phyloP scores from a whole-genome alignment of 1,284 basidiomycete genomes.

The Ceraceosorus guamensis region DNA sequence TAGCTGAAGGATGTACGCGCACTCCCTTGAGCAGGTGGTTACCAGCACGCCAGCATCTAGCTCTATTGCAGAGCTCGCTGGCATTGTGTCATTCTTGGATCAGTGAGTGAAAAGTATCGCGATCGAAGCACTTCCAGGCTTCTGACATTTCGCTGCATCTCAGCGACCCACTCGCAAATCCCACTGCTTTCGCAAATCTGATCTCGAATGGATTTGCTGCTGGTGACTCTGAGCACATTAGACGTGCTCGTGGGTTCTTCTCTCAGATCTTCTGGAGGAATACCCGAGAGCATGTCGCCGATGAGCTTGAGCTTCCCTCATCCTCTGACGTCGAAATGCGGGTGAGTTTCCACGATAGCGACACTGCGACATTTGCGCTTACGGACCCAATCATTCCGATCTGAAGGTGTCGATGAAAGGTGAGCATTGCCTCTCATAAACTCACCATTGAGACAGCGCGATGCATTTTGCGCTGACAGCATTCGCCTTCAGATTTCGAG shows the following conservation, averaged over 20 bases:
- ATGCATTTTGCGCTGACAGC: neutral
- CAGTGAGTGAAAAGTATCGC: neutral
- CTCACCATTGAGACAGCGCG: neutral
- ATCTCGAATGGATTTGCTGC: slow-evolving; percentile 19
- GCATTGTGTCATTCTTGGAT: slow-evolving; percentile 28
- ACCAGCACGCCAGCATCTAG: slow-evolving; percentile 26
- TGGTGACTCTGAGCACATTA: slow-evolving; percentile 24
- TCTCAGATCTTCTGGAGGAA: slow-evolving; percentile 30
- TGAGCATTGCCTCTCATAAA: neutral
- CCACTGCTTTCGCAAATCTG: slow-evolving; percentile 5
- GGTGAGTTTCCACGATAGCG: neutral
- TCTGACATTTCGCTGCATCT: slow-evolving; percentile 7
- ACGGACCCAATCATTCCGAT: neutral
- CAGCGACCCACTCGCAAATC: neutral
- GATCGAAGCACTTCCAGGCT: slow-evolving; percentile 11
- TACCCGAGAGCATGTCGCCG: slow-evolving; percentile 23
- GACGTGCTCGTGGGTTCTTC: slow-evolving; percentile 18
- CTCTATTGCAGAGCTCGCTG: slow-evolving; percentile 25
- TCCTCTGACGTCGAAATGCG: slow-evolving; percentile 17
- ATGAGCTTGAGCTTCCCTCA: slow-evolving; percentile 22
- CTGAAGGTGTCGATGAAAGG: neutral
- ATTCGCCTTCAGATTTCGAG: slow-evolving; percentile 18
- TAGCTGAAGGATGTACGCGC: too few relatives aligned
- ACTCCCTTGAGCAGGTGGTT: slow-evolving; percentile 6
- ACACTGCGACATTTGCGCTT: neutral